Evolutionary conservation across 2,329 filamentous ascomycete genomes (phyloP), one percentile per base, ranked within the genome.

Genomic region (Endocalyx cinctus): DNA sequence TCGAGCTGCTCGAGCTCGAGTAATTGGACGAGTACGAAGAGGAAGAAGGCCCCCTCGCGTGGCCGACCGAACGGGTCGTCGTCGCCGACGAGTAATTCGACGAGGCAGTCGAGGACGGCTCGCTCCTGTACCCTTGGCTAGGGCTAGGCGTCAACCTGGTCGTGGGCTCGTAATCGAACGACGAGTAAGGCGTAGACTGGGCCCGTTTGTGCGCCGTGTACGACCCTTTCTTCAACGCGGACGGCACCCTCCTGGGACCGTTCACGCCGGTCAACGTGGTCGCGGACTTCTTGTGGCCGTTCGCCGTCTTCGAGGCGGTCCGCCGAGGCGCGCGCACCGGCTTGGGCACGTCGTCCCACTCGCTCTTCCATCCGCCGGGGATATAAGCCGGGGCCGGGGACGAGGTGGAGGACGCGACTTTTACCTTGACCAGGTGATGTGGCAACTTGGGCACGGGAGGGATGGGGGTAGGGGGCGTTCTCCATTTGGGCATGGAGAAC

Each of bases 331-430:
- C 27, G 13, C 37, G 36, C 16, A 29, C 26, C 27, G 48, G 38
- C 7, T 52, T 35, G 6, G 44, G 33, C 14, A 26, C 29, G 28
- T 42, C 27, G 23, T 50, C 42, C 53, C 52, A 54, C 31, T 54
- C 52, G 7, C 30, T 33, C 10, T 41, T 43, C 51, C 52, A 55
- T 6, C 44, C 47, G 8, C 51, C 50, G 3, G 51, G 51, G 29
- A 28, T 43, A 29, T 54, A 51, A n/a, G 34, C 30, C 3, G 45
- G 44, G 18, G 46, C 33, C 5, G 49, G 49, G 5, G 41, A 38
- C 4, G 39, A 37, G 13, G 23, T 39, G 36, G n/a, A n/a, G n/a
- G n/a, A n/a, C n/a, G n/a, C n/a, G n/a, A n/a, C n/a, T n/a, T n/a
- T n/a, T n/a, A n/a, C n/a, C n/a, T n/a, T n/a, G n/a, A n/a, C n/a